phyloP scores from a whole-genome alignment of 1,284 basidiomycete species.

The Coriolopsis trogii region DNA sequence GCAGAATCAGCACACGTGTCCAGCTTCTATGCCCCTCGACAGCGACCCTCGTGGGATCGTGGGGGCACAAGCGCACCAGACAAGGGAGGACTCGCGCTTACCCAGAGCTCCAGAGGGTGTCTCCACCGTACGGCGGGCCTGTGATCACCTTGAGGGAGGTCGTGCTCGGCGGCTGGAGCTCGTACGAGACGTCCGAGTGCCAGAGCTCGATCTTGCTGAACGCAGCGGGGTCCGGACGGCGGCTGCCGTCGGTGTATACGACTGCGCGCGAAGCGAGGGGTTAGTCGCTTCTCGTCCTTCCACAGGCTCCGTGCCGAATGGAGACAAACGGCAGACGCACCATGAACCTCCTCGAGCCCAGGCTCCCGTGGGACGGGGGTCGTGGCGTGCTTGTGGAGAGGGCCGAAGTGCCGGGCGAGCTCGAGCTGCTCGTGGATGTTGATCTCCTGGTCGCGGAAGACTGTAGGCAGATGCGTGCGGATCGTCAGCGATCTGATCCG shows the following conservation, averaged over 20 bases:
- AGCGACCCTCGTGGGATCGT: too few species aligned
- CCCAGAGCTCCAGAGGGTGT: constrained; percentile 74
- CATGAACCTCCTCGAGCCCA: constrained; percentile 79
- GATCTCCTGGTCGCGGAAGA: constrained; percentile 74
- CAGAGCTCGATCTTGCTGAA: constrained; percentile 82
- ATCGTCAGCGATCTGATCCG: constrained; percentile 14
- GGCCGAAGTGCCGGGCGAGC: constrained; percentile 74
- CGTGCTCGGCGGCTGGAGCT: constrained; percentile 71
- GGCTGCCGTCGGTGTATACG: constrained; percentile 69
- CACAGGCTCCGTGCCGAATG: too few species aligned
- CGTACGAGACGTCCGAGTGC: constrained; percentile 84
- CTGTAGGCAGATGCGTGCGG: constrained; percentile 37
- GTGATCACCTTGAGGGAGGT: constrained; percentile 73
- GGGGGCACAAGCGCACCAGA: too few species aligned
- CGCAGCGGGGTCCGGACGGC: constrained; percentile 68
- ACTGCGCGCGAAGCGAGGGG: constrained; percentile 46
- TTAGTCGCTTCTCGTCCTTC: too few species aligned
- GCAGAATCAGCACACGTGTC: constrained; percentile 20
- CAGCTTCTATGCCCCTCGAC: not conserved
- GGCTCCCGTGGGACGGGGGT: constrained; percentile 71
- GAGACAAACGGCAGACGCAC: constrained; percentile 43
- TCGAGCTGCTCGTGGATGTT: constrained; percentile 73
- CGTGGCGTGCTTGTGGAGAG: constrained; percentile 83
- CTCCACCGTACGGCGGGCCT: constrained; percentile 65
- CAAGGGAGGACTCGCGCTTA: constrained; percentile 3